Evolutionary conservation across 371 early-diverging fungal genomes (phyloP).

Genomic region (Saksenaea oblongispora): DNA sequence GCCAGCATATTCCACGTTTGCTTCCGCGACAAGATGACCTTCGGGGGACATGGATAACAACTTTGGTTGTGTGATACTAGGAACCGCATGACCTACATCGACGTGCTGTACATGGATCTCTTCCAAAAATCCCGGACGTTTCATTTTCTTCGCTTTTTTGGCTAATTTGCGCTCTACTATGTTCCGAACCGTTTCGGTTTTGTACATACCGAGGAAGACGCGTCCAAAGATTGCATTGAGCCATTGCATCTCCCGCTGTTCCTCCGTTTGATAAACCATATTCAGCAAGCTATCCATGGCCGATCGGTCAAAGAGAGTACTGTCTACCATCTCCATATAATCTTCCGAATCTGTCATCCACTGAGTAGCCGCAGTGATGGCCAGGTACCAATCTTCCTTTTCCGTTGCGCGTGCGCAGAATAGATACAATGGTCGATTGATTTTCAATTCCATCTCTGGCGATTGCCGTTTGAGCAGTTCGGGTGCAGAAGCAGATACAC

Average conservation of each 20-base stretch:
- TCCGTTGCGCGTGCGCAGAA: slow-evolving; percentile 62
- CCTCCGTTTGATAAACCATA: slow-evolving; percentile 55
- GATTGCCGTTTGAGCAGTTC: neutral
- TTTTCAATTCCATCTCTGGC: neutral
- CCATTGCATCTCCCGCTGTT: slow-evolving; percentile 71
- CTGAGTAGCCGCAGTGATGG: slow-evolving; percentile 46
- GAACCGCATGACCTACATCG: slow-evolving; percentile 79
- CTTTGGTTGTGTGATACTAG: slow-evolving; percentile 76
- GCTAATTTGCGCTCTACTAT: slow-evolving; percentile 64
- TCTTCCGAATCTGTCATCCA: slow-evolving; percentile 27
- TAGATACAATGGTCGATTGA: slow-evolving; percentile 33
- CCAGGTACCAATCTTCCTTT: slow-evolving; percentile 91
- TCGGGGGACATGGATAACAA: slow-evolving; percentile 63
- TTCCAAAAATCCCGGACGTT: slow-evolving; percentile 73
- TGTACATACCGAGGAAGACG: slow-evolving; percentile 69
- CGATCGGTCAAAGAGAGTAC: slow-evolving; percentile 46
- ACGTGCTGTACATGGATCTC: slow-evolving; percentile 77
- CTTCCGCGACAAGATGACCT: slow-evolving; percentile 74
- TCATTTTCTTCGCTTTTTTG: slow-evolving; percentile 63
- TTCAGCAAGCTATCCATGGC: slow-evolving; percentile 52
- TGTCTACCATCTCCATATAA: slow-evolving; percentile 44
- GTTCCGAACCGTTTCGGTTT: slow-evolving; percentile 59
- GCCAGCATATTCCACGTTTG: slow-evolving; percentile 79
- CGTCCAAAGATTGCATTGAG: slow-evolving; percentile 90
- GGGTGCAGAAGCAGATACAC: neutral